These are phyloP conservation scores for Westerdykella aurantiaca DNA, from an alignment of 2,329 filamentous ascomycete genomes.

Conservation along the genomic window DNA sequence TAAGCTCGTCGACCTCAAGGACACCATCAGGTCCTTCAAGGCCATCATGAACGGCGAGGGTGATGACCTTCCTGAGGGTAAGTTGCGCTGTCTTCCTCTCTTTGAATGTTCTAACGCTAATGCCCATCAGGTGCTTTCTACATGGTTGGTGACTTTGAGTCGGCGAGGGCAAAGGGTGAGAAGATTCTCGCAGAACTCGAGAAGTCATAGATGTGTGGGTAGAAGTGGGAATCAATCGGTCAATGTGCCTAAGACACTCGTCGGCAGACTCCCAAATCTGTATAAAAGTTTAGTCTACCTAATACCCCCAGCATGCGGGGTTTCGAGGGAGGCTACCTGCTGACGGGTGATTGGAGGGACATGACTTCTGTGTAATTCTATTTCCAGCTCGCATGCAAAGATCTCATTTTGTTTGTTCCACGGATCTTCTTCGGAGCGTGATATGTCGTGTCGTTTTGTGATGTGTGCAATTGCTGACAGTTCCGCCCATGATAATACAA, in stretches of 20 bases:
- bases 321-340: slow-evolving; percentile 20
- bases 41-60: slow-evolving; percentile 90
- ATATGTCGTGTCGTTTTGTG: too few species aligned
- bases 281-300: slow-evolving; percentile 35
- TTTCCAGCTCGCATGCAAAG: slow-evolving; percentile 35
- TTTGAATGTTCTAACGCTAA: slow-evolving; percentile 24
- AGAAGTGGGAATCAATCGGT: slow-evolving; percentile 27
- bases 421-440: background rate
- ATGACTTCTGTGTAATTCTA: slow-evolving; percentile 37
- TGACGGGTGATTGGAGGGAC: slow-evolving; percentile 30
- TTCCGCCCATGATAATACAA: too few species aligned
- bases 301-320: slow-evolving; percentile 17
- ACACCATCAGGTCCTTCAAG: slow-evolving; percentile 97
- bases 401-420: slow-evolving; percentile 14
- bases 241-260: slow-evolving; percentile 28
- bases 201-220: slow-evolving; percentile 35
- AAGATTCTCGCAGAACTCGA: slow-evolving; percentile 98
- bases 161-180: slow-evolving; percentile 93
- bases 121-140: slow-evolving; percentile 63
- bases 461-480: too few species aligned
- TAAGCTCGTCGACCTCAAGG: slow-evolving; percentile 95
- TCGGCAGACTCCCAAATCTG: slow-evolving; percentile 27
- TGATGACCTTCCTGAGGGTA: slow-evolving; percentile 91
- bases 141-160: slow-evolving; percentile 96
- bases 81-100: slow-evolving; percentile 25